Conservation (phyloP, 768 basidiomycete species). For the Amanita rimosa region DNA sequence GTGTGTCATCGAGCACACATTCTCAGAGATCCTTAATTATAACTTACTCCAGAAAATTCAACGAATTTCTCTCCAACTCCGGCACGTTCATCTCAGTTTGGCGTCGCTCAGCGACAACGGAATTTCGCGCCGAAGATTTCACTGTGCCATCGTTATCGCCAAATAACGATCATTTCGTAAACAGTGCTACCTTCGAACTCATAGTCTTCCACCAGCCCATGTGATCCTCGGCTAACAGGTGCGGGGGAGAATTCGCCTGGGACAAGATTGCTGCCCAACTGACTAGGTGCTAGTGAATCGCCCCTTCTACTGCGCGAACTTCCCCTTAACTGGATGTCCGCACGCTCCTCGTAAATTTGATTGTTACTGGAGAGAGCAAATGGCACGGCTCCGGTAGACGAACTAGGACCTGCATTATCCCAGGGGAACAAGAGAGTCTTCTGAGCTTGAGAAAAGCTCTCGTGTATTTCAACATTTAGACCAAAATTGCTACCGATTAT, state of each 20-base stretch:
- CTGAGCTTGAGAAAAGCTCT: conserved; percentile 41
- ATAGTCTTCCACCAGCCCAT: conserved; percentile 47
- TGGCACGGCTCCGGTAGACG: conserved; percentile 38
- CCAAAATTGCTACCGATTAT: conserved; percentile 36
- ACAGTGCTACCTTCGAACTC: conserved; percentile 47
- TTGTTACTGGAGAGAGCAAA: conserved; percentile 27
- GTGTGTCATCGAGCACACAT: conserved; percentile 9
- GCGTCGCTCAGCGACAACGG: conserved; percentile 31
- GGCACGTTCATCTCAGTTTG: conserved; percentile 42
- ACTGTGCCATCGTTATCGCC: conserved; percentile 1
- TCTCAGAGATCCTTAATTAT: not conserved
- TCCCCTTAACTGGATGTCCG: conserved; percentile 41
- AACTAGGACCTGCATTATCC: conserved; percentile 65
- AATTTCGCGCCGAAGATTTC: conserved; percentile 9
- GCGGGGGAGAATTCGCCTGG: conserved; percentile 42
- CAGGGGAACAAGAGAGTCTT: conserved; percentile 69
- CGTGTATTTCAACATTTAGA: conserved; percentile 27
- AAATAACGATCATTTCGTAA: conserved; percentile 3
- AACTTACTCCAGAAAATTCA: conserved; percentile 58
- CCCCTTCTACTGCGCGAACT: conserved; percentile 44
- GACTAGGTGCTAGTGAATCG: conserved; percentile 44
- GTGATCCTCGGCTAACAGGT: conserved; percentile 27
- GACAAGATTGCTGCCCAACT: conserved; percentile 28
- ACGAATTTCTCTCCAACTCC: conserved; percentile 64
- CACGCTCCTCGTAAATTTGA: conserved; percentile 36